Base-by-base conservation (phyloP, 2,329 filamentous ascomycete species). In the Aspergillus fumigatus region DNA sequence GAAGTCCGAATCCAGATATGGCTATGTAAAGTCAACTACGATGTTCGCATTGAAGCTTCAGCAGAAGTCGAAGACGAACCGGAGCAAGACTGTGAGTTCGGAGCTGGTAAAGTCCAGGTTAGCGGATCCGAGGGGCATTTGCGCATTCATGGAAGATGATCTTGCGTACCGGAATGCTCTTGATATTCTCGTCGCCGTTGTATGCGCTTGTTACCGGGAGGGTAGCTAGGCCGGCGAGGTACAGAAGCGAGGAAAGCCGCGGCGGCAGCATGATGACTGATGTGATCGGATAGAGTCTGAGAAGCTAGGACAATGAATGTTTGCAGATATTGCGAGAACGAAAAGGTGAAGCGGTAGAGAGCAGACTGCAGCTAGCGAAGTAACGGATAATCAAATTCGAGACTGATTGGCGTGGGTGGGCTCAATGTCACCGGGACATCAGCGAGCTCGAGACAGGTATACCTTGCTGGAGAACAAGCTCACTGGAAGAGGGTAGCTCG, bases 1-100 rank as follows among this genome's bases (percentile, higher is more conserved):
- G 88, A 97, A 92, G 75, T 97, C 94, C 59, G 92, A 94, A 78
- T 99, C 94, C 67, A 99, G 86, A 77, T 97, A 99, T 60, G 94
- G 94, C 89, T 97, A 71, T 63, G 56, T 52, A 25, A 54, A 38
- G 55, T 61, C 53, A 61, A 58, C 53, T 43, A 53, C 35, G 41
- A 45, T 54, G 62, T 65, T 29, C 51, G 54, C 57, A 48, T 47
- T 51, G 43, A 53, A 47, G 47, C 41, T 49, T 52, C 35, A 29
- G 51, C 51, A 50, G 53, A 41, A 26, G 45, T 29, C 29, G 49
- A 43, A 55, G 58, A 83, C 87, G 75, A 79, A 92, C 89, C 82
- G 88, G 84, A 73, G 83, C 79, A 60, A 96, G 82, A 69, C 88
- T 93, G 77, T 96, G 92, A 70, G 92, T 96, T 71, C 90, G 86